phyloP scores from a whole-genome alignment of 345 rosid species.

The Fremontodendron californicum region DNA sequence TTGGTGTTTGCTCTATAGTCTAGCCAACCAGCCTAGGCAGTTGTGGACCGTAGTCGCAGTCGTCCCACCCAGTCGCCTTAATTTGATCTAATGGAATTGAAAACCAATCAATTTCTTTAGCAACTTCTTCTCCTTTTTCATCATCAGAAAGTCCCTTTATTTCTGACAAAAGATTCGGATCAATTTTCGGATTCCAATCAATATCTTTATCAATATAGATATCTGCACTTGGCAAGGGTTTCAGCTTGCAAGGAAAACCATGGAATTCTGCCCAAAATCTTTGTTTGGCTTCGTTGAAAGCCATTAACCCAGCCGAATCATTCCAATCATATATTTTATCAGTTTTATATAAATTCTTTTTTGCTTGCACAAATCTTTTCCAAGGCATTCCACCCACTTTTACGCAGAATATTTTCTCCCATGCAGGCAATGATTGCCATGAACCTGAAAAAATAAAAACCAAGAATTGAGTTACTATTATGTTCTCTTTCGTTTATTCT shows the following conservation, averaged over 20 bases:
- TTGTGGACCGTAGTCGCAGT: background rate
- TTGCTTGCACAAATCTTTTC: background rate
- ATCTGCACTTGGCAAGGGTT: background rate
- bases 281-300: background rate
- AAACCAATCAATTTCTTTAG: background rate
- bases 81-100: background rate
- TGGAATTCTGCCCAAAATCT: background rate
- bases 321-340: background rate
- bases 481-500: background rate
- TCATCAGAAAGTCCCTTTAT: background rate
- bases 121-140: background rate
- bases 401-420: background rate
- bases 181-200: background rate
- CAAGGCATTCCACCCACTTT: background rate
- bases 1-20: background rate
- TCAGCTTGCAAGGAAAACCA: background rate
- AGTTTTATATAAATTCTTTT: background rate
- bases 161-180: background rate
- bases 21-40: background rate
- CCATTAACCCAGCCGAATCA: background rate
- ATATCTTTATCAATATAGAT: background rate
- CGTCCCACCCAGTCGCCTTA: background rate
- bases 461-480: no score
- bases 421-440: background rate
- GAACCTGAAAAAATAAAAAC: background rate